Conservation (phyloP, 2,329 filamentous ascomycete genomes). For the Dissoconium aciculare region DNA sequence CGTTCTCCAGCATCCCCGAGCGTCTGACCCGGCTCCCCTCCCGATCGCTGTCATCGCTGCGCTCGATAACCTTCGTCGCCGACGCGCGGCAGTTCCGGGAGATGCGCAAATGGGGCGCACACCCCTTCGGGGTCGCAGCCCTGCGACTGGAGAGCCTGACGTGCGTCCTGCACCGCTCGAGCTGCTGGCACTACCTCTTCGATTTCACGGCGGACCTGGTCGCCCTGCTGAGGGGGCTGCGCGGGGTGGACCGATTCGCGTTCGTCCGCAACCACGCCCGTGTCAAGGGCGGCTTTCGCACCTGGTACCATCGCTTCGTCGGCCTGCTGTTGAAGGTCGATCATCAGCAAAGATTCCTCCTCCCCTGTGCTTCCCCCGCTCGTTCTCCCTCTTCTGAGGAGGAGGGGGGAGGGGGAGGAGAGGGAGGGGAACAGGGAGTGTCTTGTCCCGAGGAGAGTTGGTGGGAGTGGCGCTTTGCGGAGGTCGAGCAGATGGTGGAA, state of each 20-base stretch:
- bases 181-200: slow-evolving; percentile 23
- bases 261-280: slow-evolving; percentile 24
- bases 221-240: slow-evolving; percentile 21
- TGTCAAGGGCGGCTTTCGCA: slow-evolving; percentile 25
- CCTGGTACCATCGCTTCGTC: slow-evolving; percentile 27
- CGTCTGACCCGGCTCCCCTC: slow-evolving; percentile 15
- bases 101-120: slow-evolving; percentile 20
- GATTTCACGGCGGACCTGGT: slow-evolving; percentile 23
- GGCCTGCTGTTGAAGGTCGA: slow-evolving; percentile 28
- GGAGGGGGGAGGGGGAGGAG: too few species aligned
- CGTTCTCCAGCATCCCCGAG: slow-evolving; percentile 20
- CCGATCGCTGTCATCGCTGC: slow-evolving; percentile 20
- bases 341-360: slow-evolving; percentile 27
- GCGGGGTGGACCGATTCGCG: slow-evolving; percentile 21
- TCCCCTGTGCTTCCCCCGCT: too few species aligned
- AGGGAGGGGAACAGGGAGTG: too few species aligned
- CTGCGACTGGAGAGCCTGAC: slow-evolving; percentile 23
- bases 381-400: too few species aligned
- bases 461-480: slow-evolving; percentile 28
- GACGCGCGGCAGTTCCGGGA: slow-evolving; percentile 20
- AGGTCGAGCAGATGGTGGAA: slow-evolving; percentile 17
- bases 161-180: slow-evolving; percentile 20
- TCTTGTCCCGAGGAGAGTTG: slow-evolving; percentile 23
- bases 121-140: slow-evolving; percentile 21
- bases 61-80: slow-evolving; percentile 21